Evolutionary conservation across 148 eudicot species (phyloP).

Genomic region (Camellia lanceoleosa): DNA sequence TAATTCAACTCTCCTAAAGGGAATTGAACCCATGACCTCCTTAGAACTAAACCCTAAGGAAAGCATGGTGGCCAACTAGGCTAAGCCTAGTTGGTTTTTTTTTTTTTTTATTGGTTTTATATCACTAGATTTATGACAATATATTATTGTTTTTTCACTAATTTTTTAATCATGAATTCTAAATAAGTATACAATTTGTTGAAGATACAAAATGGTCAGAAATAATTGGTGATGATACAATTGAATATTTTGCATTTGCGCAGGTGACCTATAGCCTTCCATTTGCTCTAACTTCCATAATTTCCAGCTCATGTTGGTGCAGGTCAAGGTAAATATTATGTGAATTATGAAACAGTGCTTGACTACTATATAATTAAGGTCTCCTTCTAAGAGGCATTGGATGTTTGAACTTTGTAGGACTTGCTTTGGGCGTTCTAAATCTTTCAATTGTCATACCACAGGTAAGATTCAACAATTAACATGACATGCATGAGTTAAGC

Average conservation of each 20-base stretch:
- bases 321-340: slow-evolving; percentile 6
- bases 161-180: too few relatives aligned
- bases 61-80: too few relatives aligned
- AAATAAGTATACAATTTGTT: too few relatives aligned
- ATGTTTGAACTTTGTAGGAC: neutral
- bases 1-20: too few relatives aligned
- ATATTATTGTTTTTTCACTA: too few relatives aligned
- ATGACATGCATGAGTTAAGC: too few relatives aligned
- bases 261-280: slow-evolving; percentile 11
- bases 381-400: slow-evolving; percentile 2
- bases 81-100: too few relatives aligned
- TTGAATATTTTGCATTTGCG: neutral
- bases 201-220: too few relatives aligned
- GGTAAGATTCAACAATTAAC: neutral
- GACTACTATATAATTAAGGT: neutral
- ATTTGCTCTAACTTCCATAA: slow-evolving; percentile 6
- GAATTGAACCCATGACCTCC: too few relatives aligned
- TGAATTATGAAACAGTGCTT: neutral
- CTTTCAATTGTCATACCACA: slow-evolving; percentile 3
- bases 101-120: too few relatives aligned
- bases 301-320: neutral
- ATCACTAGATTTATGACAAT: too few relatives aligned
- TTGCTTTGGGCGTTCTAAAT: slow-evolving; percentile 6
- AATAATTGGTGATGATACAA: neutral
- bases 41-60: too few relatives aligned